Conservation (phyloP, 257 asterid genomes). For the Dorcoceras hygrometricum region DNA sequence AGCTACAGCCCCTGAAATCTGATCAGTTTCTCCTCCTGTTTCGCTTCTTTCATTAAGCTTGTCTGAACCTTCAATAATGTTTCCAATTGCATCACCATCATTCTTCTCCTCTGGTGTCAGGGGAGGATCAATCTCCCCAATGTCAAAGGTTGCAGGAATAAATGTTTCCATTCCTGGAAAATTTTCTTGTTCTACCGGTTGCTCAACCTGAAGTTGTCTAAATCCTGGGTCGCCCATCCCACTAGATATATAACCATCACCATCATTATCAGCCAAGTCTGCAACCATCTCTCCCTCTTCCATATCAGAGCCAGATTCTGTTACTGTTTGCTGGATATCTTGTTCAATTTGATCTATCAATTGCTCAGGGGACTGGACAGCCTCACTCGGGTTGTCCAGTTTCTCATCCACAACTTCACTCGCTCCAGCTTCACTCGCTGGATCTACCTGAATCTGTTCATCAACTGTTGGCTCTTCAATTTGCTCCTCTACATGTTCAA, state of each 20-base stretch:
- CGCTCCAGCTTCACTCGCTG: constrained; percentile 34
- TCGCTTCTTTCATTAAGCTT: constrained; percentile 41
- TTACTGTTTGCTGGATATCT: constrained; percentile 52
- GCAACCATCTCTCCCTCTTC: constrained; percentile 79
- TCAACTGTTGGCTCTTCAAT: constrained; percentile 43
- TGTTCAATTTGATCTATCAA: constrained; percentile 53
- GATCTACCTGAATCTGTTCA: constrained; percentile 40
- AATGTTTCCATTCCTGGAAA: constrained; percentile 40
- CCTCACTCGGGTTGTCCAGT: constrained; percentile 40
- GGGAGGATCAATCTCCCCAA: constrained; percentile 53
- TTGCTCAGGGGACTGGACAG: constrained; percentile 43
- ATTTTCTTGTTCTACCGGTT: constrained; percentile 34
- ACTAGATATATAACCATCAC: constrained; percentile 35
- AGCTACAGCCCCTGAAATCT: constrained; percentile 28
- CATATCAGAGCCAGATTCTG: constrained; percentile 56
- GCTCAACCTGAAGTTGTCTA: constrained; percentile 44
- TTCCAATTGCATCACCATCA: constrained; percentile 35
- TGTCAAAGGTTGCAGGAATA: constrained; percentile 36
- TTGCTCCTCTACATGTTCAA: constrained; percentile 46
- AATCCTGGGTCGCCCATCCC: constrained; percentile 38
- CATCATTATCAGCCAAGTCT: constrained; percentile 56
- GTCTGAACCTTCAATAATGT: constrained; percentile 33
- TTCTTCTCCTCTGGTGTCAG: constrained; percentile 46
- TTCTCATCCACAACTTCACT: constrained; percentile 45
- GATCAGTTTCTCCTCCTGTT: constrained; percentile 39